Conservation (phyloP, 176 grass and related monocot genomes). For the Puya raimondii region DNA sequence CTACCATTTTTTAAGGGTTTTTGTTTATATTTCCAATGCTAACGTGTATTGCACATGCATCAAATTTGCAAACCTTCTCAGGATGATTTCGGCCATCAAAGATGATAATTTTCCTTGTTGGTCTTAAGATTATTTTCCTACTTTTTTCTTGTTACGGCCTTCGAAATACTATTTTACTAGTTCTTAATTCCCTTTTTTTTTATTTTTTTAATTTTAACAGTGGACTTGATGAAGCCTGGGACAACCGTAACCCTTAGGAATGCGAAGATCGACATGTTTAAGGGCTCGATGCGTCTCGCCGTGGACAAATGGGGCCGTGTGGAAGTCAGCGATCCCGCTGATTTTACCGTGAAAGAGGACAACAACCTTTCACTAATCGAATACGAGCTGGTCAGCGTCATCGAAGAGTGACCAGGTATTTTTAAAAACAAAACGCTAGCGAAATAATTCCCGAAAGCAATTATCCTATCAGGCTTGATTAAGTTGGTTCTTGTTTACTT, state of each 20-base stretch:
- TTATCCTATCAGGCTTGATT: background rate
- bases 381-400: background rate
- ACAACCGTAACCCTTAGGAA: background rate
- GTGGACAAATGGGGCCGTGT: constrained; percentile 2
- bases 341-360: background rate
- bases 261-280: background rate
- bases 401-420: background rate
- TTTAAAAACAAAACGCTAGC: background rate
- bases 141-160: no score
- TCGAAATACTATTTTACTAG: background rate
- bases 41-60: no score
- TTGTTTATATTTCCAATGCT: no score
- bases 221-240: background rate
- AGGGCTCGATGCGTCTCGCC: background rate
- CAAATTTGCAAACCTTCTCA: no score
- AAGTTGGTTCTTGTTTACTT: background rate
- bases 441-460: background rate
- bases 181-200: background rate
- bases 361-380: background rate
- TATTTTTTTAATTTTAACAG: background rate
- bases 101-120: no score
- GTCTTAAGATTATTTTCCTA: no score
- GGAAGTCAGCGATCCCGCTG: background rate
- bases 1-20: no score
- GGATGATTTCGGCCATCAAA: no score